phyloP scores from a whole-genome alignment of 2,329 filamentous ascomycete genomes.

The Penicillium oxalicum region DNA sequence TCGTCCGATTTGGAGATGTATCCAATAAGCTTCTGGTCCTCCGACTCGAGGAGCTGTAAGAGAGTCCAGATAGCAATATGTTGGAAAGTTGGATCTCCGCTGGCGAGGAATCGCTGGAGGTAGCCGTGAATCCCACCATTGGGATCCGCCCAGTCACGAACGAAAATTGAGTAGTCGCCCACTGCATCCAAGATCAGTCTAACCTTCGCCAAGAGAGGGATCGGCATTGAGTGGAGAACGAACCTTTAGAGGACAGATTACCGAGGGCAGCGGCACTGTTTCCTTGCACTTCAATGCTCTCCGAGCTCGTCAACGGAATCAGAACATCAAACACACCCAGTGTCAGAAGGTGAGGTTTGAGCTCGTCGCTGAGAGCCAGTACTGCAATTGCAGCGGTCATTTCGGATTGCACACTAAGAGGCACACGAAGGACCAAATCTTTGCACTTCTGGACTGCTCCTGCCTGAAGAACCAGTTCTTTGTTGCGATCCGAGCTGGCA shows the following conservation, averaged over 20 bases:
- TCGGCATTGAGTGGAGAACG: not conserved
- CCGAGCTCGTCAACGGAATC: slow-evolving; percentile 88
- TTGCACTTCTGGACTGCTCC: slow-evolving; percentile 98
- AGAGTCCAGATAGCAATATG: slow-evolving; percentile 99
- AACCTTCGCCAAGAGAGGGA: slow-evolving; percentile 17
- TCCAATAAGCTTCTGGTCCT: slow-evolving; percentile 81
- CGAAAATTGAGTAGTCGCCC: slow-evolving; percentile 92
- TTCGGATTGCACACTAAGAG: slow-evolving; percentile 91
- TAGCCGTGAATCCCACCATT: slow-evolving; percentile 95
- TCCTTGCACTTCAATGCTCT: slow-evolving; percentile 95
- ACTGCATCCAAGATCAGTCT: slow-evolving; percentile 49
- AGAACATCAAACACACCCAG: slow-evolving; percentile 94
- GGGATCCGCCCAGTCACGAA: slow-evolving; percentile 87
- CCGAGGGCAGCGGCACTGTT: slow-evolving; percentile 95
- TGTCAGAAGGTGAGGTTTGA: slow-evolving; percentile 85
- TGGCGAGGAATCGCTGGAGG: slow-evolving; percentile 83
- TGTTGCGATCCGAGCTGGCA: slow-evolving; percentile 95
- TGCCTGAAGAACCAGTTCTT: slow-evolving; percentile 92
- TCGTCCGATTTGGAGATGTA: slow-evolving; percentile 86
- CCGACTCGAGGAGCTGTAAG: slow-evolving; percentile 89
- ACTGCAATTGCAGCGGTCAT: slow-evolving; percentile 99
- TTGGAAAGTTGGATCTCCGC: slow-evolving; percentile 94
- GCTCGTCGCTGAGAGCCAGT: slow-evolving; percentile 86
- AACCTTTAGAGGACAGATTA: slow-evolving; percentile 90
- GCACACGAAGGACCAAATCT: slow-evolving; percentile 86